Conservation (phyloP, 2,329 filamentous ascomycete genomes). For the Talaromyces piceae region DNA sequence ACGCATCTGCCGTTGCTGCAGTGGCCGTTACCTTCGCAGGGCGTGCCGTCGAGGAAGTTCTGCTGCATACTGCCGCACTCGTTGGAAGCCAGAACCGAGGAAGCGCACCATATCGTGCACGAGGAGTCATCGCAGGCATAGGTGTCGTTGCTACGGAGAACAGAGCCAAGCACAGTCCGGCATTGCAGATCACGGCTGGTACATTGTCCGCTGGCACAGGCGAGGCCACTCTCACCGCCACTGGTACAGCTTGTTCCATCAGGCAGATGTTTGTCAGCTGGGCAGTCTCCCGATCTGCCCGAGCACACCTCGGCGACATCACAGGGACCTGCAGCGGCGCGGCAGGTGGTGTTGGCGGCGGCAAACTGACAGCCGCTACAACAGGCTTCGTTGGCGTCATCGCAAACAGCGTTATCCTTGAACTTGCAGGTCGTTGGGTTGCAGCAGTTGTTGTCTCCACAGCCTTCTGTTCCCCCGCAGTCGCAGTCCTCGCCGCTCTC, state of each 20-base stretch:
- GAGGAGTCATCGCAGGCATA: slow-evolving; percentile 66
- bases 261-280: slow-evolving; percentile 58
- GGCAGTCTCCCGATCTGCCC: slow-evolving; percentile 66
- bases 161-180: slow-evolving; percentile 69
- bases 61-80: slow-evolving; percentile 72
- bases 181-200: slow-evolving; percentile 89
- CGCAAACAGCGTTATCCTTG: slow-evolving; percentile 65
- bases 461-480: slow-evolving; percentile 70
- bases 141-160: slow-evolving; percentile 67
- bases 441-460: slow-evolving; percentile 72
- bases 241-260: slow-evolving; percentile 60
- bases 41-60: slow-evolving; percentile 88
- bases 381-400: slow-evolving; percentile 46
- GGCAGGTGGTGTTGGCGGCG: slow-evolving; percentile 64
- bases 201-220: slow-evolving; percentile 88
- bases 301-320: slow-evolving; percentile 80
- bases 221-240: slow-evolving; percentile 53
- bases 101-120: slow-evolving; percentile 70
- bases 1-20: slow-evolving; percentile 73
- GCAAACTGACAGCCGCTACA: slow-evolving; percentile 38
- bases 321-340: slow-evolving; percentile 69
- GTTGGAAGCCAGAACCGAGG: slow-evolving; percentile 57
- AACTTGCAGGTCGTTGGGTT: slow-evolving; percentile 82
- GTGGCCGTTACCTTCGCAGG: slow-evolving; percentile 69
- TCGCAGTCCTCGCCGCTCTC: slow-evolving; percentile 93